Base-by-base conservation (phyloP, 176 grass and related monocot species). In the Dendrocalamus sinicus region DNA sequence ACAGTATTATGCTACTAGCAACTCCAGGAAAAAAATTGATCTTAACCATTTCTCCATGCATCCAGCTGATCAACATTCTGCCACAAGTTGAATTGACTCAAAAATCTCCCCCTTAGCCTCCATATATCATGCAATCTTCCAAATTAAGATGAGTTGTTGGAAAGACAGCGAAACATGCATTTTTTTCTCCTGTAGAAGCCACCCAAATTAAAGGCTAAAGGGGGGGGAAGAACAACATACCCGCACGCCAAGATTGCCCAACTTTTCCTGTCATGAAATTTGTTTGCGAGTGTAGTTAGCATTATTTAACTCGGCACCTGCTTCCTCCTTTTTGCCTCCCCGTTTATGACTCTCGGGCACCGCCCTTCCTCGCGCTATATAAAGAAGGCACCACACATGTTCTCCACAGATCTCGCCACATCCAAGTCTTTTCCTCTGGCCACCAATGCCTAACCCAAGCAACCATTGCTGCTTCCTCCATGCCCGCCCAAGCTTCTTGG, bases 301-400 rank as follows among this genome's bases (percentile, higher is more conserved):
- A 69, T 87, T 75, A 54, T 75, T 87, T 26, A 82, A 82, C 22
- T 44, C 71, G 26, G 39, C 62, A 64, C 71, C 79, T 77, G 86
- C 72, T 83, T 88, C 80, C 54, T 77, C 80, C 86, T 16, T 83
- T 88, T 78, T 88, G 80, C 80, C 80, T 63, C 51, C 86, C 80
- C 73, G 43, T 46, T 35, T 75, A 63, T 72, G 75, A 63, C 72
- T 70, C 72, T 30, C 16, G 37, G 35, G 79, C 63, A 77, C 72
- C 26, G 41, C 20, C 50, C 72, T 26, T 30, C 1, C 22, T 12
- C n/a, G 14, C 30, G 4, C 87, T 89, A 89, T 89, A 89, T 84
- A 89, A 78, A 79, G 55, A 14, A 28, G 10, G 43, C 1, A 70
- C n/a, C 61, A 24, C 66, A 54, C 44, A 0, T 63, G 40, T 78